Evolutionary conservation across 108 stramenopile species (phyloP).

Genomic region (Nitzschia inconspicua): DNA sequence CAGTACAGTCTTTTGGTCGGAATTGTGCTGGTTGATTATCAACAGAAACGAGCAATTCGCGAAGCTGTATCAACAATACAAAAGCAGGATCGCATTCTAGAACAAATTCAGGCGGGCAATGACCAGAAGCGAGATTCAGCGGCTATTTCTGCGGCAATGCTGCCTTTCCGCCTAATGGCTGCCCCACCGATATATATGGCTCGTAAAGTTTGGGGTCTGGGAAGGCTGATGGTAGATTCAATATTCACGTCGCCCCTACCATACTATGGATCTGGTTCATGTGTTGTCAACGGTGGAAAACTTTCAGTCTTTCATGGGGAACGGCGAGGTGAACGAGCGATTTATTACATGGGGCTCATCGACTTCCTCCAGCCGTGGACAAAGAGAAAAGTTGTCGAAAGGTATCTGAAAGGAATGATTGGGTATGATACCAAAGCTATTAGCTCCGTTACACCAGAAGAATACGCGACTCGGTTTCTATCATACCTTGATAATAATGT

Average conservation of each 20-base stretch:
- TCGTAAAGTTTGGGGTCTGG: constrained; percentile 3
- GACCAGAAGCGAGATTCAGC: background rate
- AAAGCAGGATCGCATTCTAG: background rate
- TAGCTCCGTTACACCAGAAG: constrained; percentile 74
- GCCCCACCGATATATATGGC: constrained; percentile 28
- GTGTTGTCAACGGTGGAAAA: constrained; percentile 70
- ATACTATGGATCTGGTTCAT: constrained; percentile 67
- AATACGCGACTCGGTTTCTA: constrained; percentile 74
- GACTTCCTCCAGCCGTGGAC: constrained; percentile 91
- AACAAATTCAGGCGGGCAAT: constrained; percentile 4
- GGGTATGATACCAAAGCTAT: constrained; percentile 69
- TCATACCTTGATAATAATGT: constrained; percentile 65
- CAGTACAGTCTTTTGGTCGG: constrained; percentile 86
- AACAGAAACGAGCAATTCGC: background rate
- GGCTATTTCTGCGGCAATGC: background rate
- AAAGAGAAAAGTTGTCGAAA: constrained; percentile 59
- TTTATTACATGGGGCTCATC: constrained; percentile 84
- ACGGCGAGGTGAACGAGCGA: constrained; percentile 49
- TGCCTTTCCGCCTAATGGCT: constrained; percentile 32
- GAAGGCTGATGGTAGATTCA: constrained; percentile 9
- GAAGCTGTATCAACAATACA: background rate
- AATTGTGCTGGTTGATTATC: constrained; percentile 20
- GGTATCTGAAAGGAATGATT: constrained; percentile 61
- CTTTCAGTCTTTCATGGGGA: constrained; percentile 59
- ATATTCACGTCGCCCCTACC: constrained; percentile 47